phyloP scores from a whole-genome alignment of 75 land plant species.

The Adiantum capillusveneris region DNA sequence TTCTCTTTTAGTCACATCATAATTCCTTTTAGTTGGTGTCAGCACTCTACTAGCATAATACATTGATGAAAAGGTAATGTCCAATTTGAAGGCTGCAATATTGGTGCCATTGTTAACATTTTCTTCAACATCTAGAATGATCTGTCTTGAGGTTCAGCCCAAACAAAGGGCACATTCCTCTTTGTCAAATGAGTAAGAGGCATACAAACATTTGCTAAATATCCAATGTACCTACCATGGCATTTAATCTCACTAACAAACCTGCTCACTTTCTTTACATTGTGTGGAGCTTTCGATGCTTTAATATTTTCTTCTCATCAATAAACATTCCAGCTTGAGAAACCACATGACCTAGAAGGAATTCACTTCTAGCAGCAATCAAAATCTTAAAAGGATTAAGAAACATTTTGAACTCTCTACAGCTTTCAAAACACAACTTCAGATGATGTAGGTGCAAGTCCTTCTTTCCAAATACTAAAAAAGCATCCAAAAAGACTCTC shows the following conservation, averaged over 20 bases:
- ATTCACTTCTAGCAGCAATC: too few species aligned
- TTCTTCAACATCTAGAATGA: conserved; percentile 3
- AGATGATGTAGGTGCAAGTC: too few species aligned
- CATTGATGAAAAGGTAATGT: not conserved
- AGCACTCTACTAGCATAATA: not conserved
- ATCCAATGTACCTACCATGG: not conserved
- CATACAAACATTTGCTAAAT: not conserved
- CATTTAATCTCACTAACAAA: not conserved
- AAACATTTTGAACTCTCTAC: too few species aligned
- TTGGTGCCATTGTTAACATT: not conserved
- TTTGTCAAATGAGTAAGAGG: conserved; percentile 3
- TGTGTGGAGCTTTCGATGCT: not conserved
- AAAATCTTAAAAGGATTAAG: too few species aligned
- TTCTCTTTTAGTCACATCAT: conserved; percentile 3
- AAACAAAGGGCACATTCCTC: not conserved
- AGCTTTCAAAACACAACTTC: too few species aligned
- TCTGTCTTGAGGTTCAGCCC: not conserved
- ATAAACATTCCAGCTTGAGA: too few species aligned
- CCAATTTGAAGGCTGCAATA: not conserved
- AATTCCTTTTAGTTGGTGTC: not conserved
- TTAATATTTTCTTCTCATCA: not conserved
- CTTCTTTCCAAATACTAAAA: too few species aligned
- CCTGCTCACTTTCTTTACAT: not conserved
- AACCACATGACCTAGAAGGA: too few species aligned
- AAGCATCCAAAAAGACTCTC: too few species aligned